Evolutionary conservation across 2,329 filamentous ascomycete species (phyloP), one percentile per base, ranked within the genome.

Genomic region (Xylaria sp.): DNA sequence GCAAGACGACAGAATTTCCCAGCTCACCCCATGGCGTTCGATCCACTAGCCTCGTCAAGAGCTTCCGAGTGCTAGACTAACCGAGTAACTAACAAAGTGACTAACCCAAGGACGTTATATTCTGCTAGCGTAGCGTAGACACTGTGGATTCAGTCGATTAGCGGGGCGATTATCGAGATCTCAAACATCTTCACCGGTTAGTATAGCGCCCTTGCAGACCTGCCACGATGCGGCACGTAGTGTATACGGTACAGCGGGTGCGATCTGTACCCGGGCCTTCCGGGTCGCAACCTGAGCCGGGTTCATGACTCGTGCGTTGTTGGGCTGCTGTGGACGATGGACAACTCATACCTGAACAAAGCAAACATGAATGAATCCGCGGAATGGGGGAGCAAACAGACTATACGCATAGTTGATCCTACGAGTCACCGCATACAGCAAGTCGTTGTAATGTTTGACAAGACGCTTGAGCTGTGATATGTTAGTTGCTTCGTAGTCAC

Each of bases 121-220:
- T 9, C 4, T 24, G 27, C 47, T 50, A 24, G 47, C 8, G 14
- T n/a, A 53, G 34, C 39, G 11, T 42, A 17, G 39, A 11, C 39
- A 42, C 39, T 14, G 51, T 21, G n/a, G 42, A 30, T 27, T 53
- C 36, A 30, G 63, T 21, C 24, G 42, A 48, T 50, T 48, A 58
- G 67, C 64, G 67, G 64, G 67, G 64, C 65, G 68, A 65, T 65
- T 62, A 61, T 70, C 68, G 58, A 70, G 68, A 68, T 70, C 68
- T 67, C 53, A 47, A 57, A 61, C 67, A 65, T 68, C 68, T 67
- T 61, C 61, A 68, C 61, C 57, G 68, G 64, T 59, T 61, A 36
- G 50, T 53, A 53, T 50, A 50, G 63, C 50, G 67, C 67, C 67
- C 67, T 69, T 69, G 59, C 64, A 64, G 60, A 51, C 21, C 17